Evolutionary conservation across 257 asterid genomes (phyloP).

Genomic region (Buddleja alternifolia): DNA sequence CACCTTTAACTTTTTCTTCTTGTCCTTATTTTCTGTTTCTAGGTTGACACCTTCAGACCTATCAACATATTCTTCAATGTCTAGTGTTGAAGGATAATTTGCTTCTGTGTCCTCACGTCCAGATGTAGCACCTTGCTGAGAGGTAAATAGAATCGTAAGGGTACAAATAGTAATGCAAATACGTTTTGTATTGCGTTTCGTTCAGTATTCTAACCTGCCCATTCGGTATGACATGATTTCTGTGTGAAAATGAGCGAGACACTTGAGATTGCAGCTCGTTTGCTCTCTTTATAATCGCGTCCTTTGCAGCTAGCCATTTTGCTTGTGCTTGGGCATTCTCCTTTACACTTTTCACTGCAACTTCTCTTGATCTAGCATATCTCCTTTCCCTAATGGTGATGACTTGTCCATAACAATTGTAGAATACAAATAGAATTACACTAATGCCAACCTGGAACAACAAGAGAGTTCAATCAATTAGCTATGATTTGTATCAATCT

Average conservation of each 20-base stretch:
- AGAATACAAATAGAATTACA: conserved; percentile 60
- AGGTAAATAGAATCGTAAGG: conserved; percentile 34
- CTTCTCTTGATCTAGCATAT: conserved; percentile 81
- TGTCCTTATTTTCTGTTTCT: conserved; percentile 34
- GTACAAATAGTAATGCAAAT: conserved; percentile 19
- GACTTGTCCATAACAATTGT: conserved; percentile 73
- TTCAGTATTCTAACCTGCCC: conserved; percentile 39
- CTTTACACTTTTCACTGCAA: conserved; percentile 71
- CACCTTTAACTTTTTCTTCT: conserved; percentile 49
- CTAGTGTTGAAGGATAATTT: conserved; percentile 42
- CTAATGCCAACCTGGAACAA: conserved; percentile 61
- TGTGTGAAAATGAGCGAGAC: conserved; percentile 62
- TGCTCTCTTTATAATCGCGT: conserved; percentile 61
- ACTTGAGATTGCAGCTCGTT: conserved; percentile 54
- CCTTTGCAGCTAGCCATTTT: conserved; percentile 73
- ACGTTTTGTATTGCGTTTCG: conserved; percentile 19
- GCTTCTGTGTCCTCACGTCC: conserved; percentile 41
- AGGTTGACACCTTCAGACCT: conserved; percentile 36
- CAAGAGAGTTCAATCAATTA: background rate
- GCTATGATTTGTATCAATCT: background rate
- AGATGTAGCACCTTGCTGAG: conserved; percentile 43
- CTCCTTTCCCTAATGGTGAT: conserved; percentile 60
- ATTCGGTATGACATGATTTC: background rate
- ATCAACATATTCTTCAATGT: conserved; percentile 49
- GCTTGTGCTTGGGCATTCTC: conserved; percentile 74